Conservation (phyloP, 2,329 filamentous ascomycete genomes). For the Ophiostoma angusticollis region DNA sequence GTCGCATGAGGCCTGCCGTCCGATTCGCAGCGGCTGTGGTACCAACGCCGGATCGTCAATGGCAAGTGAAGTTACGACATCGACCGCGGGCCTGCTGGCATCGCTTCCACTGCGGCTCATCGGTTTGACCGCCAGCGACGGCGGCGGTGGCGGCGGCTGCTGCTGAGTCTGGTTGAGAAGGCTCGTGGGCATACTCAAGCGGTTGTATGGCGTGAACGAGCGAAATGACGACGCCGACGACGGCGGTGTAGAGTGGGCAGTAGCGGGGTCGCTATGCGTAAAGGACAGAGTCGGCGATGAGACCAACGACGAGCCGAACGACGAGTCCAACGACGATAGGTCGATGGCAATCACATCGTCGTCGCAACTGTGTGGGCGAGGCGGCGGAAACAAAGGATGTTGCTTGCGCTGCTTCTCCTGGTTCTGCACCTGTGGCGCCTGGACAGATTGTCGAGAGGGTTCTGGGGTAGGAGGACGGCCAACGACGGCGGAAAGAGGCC, state of each 20-base stretch:
- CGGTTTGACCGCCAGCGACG: not conserved
- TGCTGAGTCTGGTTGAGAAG: conserved; percentile 1
- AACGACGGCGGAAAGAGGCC: too few relatives aligned
- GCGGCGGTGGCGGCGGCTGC: not conserved
- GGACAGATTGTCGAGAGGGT: not conserved
- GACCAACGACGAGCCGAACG: not conserved
- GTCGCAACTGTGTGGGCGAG: not conserved
- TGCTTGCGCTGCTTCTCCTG: conserved; percentile 3
- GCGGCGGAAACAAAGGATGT: not conserved
- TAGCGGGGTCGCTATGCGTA: too few relatives aligned
- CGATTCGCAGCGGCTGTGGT: too few relatives aligned
- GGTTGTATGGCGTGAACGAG: not conserved
- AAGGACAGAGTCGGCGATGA: not conserved
- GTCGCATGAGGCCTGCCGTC: too few relatives aligned
- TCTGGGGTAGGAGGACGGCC: too few relatives aligned
- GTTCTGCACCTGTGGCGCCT: not conserved
- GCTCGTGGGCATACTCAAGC: not conserved
- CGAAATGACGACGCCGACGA: not conserved
- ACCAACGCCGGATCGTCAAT: too few relatives aligned
- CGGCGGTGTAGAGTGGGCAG: not conserved
- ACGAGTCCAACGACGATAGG: not conserved
- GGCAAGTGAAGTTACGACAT: too few relatives aligned
- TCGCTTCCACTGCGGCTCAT: not conserved
- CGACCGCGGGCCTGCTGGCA: too few relatives aligned
- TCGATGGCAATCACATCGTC: not conserved